Base-by-base conservation (phyloP, 768 basidiomycete species). In the Tricholoma flavovirens region DNA sequence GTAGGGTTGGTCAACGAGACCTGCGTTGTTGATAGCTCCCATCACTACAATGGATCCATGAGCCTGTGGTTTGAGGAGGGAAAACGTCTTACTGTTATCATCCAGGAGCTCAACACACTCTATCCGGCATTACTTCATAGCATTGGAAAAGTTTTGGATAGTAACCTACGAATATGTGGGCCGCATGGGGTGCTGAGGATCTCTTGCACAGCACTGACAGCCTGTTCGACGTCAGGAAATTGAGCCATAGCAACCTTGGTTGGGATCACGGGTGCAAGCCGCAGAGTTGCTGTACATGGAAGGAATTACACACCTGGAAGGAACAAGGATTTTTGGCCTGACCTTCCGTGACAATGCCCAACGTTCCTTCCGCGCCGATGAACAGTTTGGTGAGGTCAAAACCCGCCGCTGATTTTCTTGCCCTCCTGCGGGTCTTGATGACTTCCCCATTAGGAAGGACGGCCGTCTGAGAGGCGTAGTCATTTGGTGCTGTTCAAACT, bases 31-130 rank as follows among this genome's bases (percentile, higher is more conserved):
- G 67, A 90, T 84, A 8, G 90, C 90, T 32, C 77, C 68, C 84
- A 93, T 90, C 83, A 88, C 85, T 87, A 49, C 3, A 19, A n/a
- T 60, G 43, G 6, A 10, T 19, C 29, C 40, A 49, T 22, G 30
- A 52, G 15, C n/a, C 19, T 21, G 19, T 17, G 46, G n/a, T 21
- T 33, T n/a, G 40, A 12, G 15, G 35, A 12, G 36, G 32, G 46
- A 40, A 40, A 2, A 40, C 9, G 33, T 24, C 80, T 59, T 64
- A 84, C 86, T 87, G 53, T 81, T 71, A 55, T 88, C 87, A 63
- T 96, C 93, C 3, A 93, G 73, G 7, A 95, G 81, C 64, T 97
- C 93, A 30, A 94, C 82, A 63, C 93, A 97, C 77, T 94, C 91
- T 87, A 61, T 22, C 19, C 49, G 49, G 48, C 40, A 51, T 29